These are phyloP conservation scores for Aspergillus terreus DNA, from an alignment of 2,329 filamentous ascomycete genomes.

Conservation along the genomic window DNA sequence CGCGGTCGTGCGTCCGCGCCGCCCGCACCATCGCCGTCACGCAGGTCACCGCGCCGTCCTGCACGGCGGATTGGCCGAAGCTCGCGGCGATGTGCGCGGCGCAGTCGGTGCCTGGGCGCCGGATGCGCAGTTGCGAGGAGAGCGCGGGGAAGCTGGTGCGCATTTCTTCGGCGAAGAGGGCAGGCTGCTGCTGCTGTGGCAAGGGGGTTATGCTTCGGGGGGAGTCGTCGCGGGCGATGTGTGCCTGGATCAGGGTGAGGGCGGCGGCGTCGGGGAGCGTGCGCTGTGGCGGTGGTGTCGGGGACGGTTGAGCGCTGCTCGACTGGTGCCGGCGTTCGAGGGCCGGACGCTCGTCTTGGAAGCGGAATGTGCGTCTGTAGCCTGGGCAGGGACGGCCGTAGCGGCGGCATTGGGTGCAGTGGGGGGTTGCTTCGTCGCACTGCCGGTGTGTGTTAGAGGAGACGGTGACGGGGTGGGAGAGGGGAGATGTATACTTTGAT, in stretches of 20 bases:
- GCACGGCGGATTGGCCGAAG: slow-evolving; percentile 20
- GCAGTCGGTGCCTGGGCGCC: slow-evolving; percentile 20
- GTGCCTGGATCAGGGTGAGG: slow-evolving; percentile 15
- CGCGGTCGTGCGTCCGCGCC: slow-evolving; percentile 19
- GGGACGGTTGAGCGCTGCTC: too few species aligned
- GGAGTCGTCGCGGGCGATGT: too few species aligned
- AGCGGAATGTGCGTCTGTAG: slow-evolving; percentile 31
- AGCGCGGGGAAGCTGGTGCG: slow-evolving; percentile 25
- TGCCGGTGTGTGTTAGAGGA: slow-evolving; percentile 15
- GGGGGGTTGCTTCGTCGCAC: slow-evolving; percentile 46
- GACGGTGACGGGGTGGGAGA: not conserved
- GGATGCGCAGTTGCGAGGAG: slow-evolving; percentile 26
- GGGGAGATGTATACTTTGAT: slow-evolving; percentile 29
- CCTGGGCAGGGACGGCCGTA: slow-evolving; percentile 37
- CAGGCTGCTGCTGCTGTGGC: slow-evolving; percentile 10
- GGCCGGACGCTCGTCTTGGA: slow-evolving; percentile 36
- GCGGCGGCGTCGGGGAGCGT: not conserved
- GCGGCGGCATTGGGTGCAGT: slow-evolving; percentile 34
- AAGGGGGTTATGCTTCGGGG: slow-evolving; percentile 1
- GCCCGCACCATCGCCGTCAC: slow-evolving; percentile 25
- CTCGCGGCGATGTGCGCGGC: slow-evolving; percentile 20
- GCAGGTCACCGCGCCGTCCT: slow-evolving; percentile 24
- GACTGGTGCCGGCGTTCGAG: slow-evolving; percentile 28
- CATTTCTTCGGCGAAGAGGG: slow-evolving; percentile 24
- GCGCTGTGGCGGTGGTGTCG: not conserved